Conservation (phyloP, 2,329 filamentous ascomycete genomes). For the Pseudocercospora ulei region DNA sequence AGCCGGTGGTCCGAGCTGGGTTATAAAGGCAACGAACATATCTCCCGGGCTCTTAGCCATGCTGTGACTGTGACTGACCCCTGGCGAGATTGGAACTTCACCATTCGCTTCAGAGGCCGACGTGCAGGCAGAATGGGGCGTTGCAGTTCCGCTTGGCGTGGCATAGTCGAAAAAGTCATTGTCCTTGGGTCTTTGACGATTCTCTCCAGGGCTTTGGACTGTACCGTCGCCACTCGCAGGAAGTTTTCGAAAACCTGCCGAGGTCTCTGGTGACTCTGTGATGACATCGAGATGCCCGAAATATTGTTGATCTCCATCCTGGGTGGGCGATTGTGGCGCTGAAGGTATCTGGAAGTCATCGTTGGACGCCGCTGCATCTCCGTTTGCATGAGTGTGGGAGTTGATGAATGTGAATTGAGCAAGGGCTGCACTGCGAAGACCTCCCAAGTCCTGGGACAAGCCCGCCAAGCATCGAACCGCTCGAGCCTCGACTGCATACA, state of each 20-base stretch:
- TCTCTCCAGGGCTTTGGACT: constrained; percentile 4
- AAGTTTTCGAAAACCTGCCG: constrained; percentile 3
- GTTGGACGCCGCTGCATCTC: constrained; percentile 8
- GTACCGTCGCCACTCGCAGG: constrained; percentile 10
- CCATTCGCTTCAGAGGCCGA: constrained; percentile 15
- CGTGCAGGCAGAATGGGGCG: constrained; percentile 16
- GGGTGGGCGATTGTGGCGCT: constrained; percentile 9
- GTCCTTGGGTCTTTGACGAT: constrained; percentile 5
- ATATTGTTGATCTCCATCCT: constrained; percentile 13
- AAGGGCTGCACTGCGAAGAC: constrained; percentile 75
- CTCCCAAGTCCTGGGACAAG: constrained; percentile 79
- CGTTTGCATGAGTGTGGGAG: constrained; percentile 39
- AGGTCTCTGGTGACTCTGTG: constrained; percentile 35
- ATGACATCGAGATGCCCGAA: constrained; percentile 38
- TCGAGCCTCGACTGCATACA: constrained; percentile 68
- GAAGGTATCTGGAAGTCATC: constrained; percentile 3
- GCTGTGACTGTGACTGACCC: constrained; percentile 13
- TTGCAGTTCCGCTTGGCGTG: constrained; percentile 16
- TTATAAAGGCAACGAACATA: constrained; percentile 86
- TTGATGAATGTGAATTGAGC: constrained; percentile 79
- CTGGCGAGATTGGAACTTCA: constrained; percentile 6
- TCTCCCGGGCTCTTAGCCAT: constrained; percentile 49
- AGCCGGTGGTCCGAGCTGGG: constrained; percentile 82
- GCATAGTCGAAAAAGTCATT: constrained; percentile 16
- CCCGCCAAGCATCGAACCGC: constrained; percentile 77